Evolutionary conservation across 106 monocot species (phyloP).

Genomic region (Apostasia shenzhenica): DNA sequence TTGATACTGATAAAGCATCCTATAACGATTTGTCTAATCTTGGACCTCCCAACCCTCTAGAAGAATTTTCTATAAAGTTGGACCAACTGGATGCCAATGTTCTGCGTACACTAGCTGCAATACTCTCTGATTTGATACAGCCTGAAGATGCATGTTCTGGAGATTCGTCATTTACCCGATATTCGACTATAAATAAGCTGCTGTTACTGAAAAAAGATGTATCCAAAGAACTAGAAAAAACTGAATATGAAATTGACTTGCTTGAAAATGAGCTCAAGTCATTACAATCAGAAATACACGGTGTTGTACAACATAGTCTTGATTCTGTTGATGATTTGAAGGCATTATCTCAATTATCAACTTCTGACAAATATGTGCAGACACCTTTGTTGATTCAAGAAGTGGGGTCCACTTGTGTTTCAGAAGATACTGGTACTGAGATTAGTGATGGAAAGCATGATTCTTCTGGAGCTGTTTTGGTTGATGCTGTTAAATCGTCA

Average conservation of each 20-base stretch:
- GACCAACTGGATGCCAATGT: constrained; percentile 26
- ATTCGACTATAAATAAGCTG: constrained; percentile 35
- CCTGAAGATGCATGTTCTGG: constrained; percentile 59
- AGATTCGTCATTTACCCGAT: constrained; percentile 36
- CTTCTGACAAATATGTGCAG: neutral
- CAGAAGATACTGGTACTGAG: constrained; percentile 4
- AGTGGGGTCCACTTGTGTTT: neutral
- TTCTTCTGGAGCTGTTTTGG: neutral
- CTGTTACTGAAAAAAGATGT: constrained; percentile 46
- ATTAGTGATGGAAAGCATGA: neutral
- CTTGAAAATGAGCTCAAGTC: constrained; percentile 62
- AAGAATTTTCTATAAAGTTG: constrained; percentile 30
- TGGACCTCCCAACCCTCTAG: constrained; percentile 9
- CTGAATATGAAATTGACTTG: constrained; percentile 81
- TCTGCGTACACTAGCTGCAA: constrained; percentile 17
- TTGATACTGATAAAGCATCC: constrained; percentile 21
- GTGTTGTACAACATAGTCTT: neutral
- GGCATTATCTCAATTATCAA: neutral
- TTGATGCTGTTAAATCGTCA: neutral
- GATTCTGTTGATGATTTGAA: constrained; percentile 9
- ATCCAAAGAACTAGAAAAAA: constrained; percentile 73
- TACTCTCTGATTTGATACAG: constrained; percentile 51
- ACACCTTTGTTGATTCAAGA: neutral
- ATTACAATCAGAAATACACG: neutral
- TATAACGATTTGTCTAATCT: constrained; percentile 5